A percentile compares a stretch with the other conserved stretches of the same genome.
These are phyloP conservation scores for Rhypophila decipiens DNA, from an alignment of 495 filamentous ascomycete genomes.

Conservation along the genomic window DNA sequence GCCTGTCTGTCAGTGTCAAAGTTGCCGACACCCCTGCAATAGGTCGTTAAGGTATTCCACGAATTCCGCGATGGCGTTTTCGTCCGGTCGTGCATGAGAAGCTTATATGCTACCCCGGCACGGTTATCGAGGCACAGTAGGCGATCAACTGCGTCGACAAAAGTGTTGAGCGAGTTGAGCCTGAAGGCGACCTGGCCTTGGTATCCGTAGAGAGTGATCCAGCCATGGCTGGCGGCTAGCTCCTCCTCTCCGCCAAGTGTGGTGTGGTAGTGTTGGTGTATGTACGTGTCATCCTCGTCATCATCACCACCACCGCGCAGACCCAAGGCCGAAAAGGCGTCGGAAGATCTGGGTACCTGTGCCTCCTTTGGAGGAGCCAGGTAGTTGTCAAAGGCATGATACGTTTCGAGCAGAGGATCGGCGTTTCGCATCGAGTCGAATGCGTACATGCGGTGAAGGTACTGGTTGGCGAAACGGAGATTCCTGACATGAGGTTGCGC, in stretches of 20 bases:
- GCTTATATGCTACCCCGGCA: conserved; percentile 15
- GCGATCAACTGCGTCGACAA: conserved; percentile 26
- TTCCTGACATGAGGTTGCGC: neutral
- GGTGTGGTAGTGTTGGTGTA: neutral
- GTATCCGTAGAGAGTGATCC: conserved; percentile 19
- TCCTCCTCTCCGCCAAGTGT: neutral
- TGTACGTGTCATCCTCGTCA: neutral
- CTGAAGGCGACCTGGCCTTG: conserved; percentile 24
- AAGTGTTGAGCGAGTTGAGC: conserved; percentile 11
- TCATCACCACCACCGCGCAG: conserved; percentile 14
- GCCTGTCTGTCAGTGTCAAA: conserved; percentile 9
- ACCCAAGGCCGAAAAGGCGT: neutral
- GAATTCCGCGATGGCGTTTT: neutral
- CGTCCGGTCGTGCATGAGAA: conserved; percentile 15
- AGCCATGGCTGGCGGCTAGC: neutral
- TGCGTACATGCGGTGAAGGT: conserved; percentile 4
- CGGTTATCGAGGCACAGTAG: conserved; percentile 19
- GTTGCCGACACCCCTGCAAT: conserved; percentile 11
- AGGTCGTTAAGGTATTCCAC: neutral
- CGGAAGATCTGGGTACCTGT: neutral
- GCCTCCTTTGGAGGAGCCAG: neutral
- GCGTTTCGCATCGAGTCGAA: conserved; percentile 2
- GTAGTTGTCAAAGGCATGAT: conserved; percentile 4
- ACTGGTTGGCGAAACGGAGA: conserved; percentile 12
- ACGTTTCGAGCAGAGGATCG: conserved; percentile 8